Base-by-base conservation (phyloP, 768 basidiomycete genomes). In the Plicaturopsis crispa region DNA sequence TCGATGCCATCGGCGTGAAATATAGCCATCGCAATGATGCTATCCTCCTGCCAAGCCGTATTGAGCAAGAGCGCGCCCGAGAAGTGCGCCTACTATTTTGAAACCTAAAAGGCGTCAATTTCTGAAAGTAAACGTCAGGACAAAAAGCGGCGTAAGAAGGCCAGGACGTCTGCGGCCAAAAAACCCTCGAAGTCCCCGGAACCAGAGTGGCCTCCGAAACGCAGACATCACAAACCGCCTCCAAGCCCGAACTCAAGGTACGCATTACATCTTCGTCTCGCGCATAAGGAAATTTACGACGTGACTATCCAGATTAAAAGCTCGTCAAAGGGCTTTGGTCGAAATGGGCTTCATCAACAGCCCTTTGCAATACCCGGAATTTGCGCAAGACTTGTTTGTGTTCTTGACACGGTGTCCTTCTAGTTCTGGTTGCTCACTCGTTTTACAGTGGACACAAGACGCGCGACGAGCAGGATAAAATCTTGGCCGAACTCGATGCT, bases 11-110 rank as follows among this genome's bases (percentile, higher is more conserved):
- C 19, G 84, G 83, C 2, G 74, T 85, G 4, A 69, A 66, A 36
- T 90, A 89, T 45, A 82, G 73, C 22, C 87, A 89, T 49, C 68
- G 71, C 17, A 89, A 90, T 44, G 80, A 84, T 38, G 72, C 80
- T 14, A 63, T 89, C 11, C 63, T 90, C 11, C 64, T 67, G 6
- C 73, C 80, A 3, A 89, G 77, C 50, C 68, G 67, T 6, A 76
- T 88, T 19, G 84, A 85, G 49, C 75, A 77, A 37, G 72, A 78
- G 47, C 69, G 76, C 31, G 69, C 77, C 3, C 71, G 67, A 42
- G 69, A 66, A 16, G 70, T 26, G 19, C 21, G 24, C 2, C 35
- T n/a, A 21, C 19, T 23, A 6, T 28, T 32, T 32, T 24, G 21
- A 33, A 19, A 31, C 34, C 36, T 5, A 26, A 26, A 17, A 40